A percentile compares a stretch with the other conserved stretches of the same genome.
These are phyloP conservation scores for Pseudomassariella vexata DNA, from an alignment of 2,329 filamentous ascomycete species.

Conservation along the genomic window DNA sequence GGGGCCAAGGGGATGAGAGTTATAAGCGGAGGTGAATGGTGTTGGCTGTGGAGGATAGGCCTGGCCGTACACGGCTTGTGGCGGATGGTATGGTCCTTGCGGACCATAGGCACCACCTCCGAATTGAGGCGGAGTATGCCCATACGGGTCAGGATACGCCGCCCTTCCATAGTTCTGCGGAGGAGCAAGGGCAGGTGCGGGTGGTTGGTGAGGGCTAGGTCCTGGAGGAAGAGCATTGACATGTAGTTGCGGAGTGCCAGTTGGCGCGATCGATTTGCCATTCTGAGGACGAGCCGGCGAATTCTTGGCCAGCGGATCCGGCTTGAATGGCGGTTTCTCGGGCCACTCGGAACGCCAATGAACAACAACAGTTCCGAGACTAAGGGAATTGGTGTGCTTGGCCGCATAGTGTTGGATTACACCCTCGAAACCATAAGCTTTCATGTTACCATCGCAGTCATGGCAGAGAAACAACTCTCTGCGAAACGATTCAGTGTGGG, in stretches of 20 bases:
- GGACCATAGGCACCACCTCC: background rate
- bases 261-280: background rate
- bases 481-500: conserved; percentile 57
- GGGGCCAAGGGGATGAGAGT: background rate
- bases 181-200: background rate
- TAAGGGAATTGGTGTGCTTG: conserved; percentile 69
- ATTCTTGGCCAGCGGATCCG: conserved; percentile 40
- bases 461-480: conserved; percentile 75
- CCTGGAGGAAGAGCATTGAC: no score
- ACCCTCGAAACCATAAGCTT: conserved; percentile 70
- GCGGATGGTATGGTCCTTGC: background rate
- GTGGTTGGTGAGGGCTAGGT: background rate
- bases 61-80: background rate
- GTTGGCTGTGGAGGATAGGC: background rate
- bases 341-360: conserved; percentile 82
- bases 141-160: background rate
- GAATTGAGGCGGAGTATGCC: conserved; percentile 1
- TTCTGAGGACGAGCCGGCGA: background rate
- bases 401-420: conserved; percentile 79
- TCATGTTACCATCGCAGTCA: conserved; percentile 57
- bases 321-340: conserved; percentile 64
- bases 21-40: background rate
- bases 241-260: conserved; percentile 4
- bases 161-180: background rate
- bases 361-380: conserved; percentile 65